Evolutionary conservation across 345 rosid genomes (phyloP), one percentile per base, ranked within the genome.

Genomic region (Brassica nigra): DNA sequence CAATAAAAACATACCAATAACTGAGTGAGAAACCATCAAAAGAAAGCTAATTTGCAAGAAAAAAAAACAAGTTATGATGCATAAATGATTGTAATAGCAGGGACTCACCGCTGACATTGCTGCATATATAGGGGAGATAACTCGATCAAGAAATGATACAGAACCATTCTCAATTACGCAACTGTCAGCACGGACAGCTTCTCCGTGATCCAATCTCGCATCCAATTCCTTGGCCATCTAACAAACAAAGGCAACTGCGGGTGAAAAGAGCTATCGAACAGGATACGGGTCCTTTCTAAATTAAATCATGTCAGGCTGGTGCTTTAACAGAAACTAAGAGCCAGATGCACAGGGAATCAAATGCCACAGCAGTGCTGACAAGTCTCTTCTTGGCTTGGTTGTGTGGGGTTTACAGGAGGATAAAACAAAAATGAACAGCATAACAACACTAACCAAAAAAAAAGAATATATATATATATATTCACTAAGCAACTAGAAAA

Each of bases 221-320:
- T 95, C 99, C 89, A 95, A 82, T 75, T 95, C 98, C 78, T 88
- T 95, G 49, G 99, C 99, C 99, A 95, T 93, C 99, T 95, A 85
- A 71, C 86, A 76, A 78, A 78, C 80, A 76, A 59, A 81, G 18
- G 59, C 42, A 66, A 76, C 18, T 11, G 23, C 8, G 3, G 49
- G 54, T 72, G 36, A 82, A 68, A 72, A 30, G 68, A 52, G 29
- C 63, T 20, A 23, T 71, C 76, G 37, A n/a, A n/a, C 16, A 65
- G 70, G 28, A 20, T 39, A 75, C 39, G 23, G 16, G 27, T 74
- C 58, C 8, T 80, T 28, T 58, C 27, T 68, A 68, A 66, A 62
- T 68, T 49, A 79, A 12, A 62, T 18, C 37, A 67, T 44, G 70
- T 16, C 76, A 54, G 62, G 61, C 61, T 62, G 37, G 59, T 67